A percentile compares a stretch with the other conserved stretches of the same genome.
These are phyloP conservation scores for Colletotrichum nymphaeae DNA, from an alignment of 2,329 filamentous ascomycete species.

Conservation along the genomic window DNA sequence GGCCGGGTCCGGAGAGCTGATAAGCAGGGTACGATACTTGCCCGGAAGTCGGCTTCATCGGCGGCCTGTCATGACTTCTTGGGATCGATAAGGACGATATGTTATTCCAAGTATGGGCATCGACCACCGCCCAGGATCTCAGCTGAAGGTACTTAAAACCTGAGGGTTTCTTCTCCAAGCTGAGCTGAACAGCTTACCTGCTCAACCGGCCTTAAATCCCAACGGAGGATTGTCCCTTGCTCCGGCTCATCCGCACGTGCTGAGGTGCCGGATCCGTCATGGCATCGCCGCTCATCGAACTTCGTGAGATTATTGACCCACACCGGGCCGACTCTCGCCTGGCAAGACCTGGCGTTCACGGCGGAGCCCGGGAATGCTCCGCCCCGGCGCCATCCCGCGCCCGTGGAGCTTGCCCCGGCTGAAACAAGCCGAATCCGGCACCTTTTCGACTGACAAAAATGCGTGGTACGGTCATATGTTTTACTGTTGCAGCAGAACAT, in stretches of 20 bases:
- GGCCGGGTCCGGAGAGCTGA: background rate
- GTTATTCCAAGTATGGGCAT: background rate
- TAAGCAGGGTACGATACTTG: background rate
- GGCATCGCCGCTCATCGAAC: background rate
- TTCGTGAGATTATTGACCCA: background rate
- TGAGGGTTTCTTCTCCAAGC: background rate
- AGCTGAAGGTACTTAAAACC: background rate
- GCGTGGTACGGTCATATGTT: background rate
- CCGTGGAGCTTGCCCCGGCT: background rate
- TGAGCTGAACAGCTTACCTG: background rate
- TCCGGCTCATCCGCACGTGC: background rate
- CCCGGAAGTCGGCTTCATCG: background rate
- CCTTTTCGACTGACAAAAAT: background rate
- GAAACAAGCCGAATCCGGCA: background rate
- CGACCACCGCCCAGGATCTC: background rate
- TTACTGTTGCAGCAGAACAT: background rate
- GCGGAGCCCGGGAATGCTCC: slow-evolving; percentile 21
- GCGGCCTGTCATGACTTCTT: background rate
- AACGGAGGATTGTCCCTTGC: background rate
- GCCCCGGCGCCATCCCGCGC: slow-evolving; percentile 1
- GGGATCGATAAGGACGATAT: background rate
- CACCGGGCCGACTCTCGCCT: slow-evolving; percentile 11
- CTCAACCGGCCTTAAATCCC: background rate
- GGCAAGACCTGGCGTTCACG: background rate
- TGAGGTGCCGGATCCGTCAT: background rate